These are phyloP conservation scores for Fusarium praegraminearum DNA, from an alignment of 2,329 filamentous ascomycete genomes.

Conservation along the genomic window DNA sequence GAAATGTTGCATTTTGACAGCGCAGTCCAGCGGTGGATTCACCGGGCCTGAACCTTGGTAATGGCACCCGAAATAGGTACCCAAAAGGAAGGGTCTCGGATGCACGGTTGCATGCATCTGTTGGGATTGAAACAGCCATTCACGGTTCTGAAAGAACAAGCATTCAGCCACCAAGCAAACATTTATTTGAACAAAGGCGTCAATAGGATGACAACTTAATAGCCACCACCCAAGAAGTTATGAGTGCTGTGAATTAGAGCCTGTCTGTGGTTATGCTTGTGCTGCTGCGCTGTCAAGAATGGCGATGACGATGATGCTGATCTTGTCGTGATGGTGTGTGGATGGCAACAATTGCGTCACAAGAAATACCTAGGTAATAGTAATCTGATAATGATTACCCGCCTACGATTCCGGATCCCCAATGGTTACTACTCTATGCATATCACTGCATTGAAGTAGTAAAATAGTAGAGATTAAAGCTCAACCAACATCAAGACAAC, in stretches of 20 bases:
- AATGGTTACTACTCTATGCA: not conserved
- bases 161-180: not conserved
- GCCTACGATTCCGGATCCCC: too few species aligned
- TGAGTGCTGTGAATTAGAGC: slow-evolving; percentile 5
- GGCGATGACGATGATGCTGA: slow-evolving; percentile 39
- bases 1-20: slow-evolving; percentile 4
- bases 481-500: slow-evolving; percentile 4
- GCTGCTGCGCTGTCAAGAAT: slow-evolving; percentile 22
- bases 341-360: slow-evolving; percentile 39
- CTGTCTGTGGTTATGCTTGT: not conserved
- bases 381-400: slow-evolving; percentile 1
- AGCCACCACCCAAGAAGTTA: not conserved
- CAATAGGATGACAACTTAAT: not conserved
- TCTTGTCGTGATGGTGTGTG: slow-evolving; percentile 26
- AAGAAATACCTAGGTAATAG: slow-evolving; percentile 5
- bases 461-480: not conserved
- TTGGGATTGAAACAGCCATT: slow-evolving; percentile 15
- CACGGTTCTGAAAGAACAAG: not conserved
- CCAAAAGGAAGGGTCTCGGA: slow-evolving; percentile 2
- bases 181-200: not conserved
- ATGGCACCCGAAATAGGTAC: not conserved
- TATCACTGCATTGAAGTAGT: not conserved
- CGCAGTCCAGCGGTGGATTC: slow-evolving; percentile 12
- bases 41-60: slow-evolving; percentile 18
- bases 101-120: slow-evolving; percentile 29